These are phyloP conservation scores for Trametes sanguinea DNA, from an alignment of 768 basidiomycete species.

Conservation along the genomic window DNA sequence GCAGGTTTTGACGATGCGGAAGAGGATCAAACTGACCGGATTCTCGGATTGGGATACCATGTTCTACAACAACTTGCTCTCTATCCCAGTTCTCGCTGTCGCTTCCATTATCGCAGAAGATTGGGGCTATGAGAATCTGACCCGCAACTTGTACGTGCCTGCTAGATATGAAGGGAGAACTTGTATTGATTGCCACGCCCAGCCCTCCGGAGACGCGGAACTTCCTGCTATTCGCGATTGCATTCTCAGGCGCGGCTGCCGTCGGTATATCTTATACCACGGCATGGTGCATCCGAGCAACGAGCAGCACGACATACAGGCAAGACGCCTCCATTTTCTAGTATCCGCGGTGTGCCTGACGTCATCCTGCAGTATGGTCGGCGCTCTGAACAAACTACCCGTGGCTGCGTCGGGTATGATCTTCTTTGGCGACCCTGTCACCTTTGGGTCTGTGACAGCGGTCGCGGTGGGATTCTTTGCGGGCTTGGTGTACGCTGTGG, in stretches of 20 bases:
- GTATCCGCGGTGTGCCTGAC: conserved; percentile 2
- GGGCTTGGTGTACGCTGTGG: conserved; percentile 88
- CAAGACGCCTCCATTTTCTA: conserved; percentile 35
- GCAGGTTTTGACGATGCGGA: conserved; percentile 94
- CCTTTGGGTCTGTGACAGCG: conserved; percentile 85
- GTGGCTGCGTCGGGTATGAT: conserved; percentile 99
- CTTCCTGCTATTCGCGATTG: conserved; percentile 83
- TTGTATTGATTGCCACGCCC: conserved; percentile 2
- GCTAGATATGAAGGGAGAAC: background rate
- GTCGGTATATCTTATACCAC: conserved; percentile 98
- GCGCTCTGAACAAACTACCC: conserved; percentile 95
- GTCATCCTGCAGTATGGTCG: conserved; percentile 76
- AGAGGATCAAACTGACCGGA: conserved; percentile 90
- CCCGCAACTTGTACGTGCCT: conserved; percentile 79
- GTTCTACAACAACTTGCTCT: conserved; percentile 97
- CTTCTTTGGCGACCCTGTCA: conserved; percentile 92
- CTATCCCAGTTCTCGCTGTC: conserved; percentile 84
- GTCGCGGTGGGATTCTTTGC: conserved; percentile 89
- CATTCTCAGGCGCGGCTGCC: conserved; percentile 95
- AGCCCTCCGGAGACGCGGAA: conserved; percentile 84
- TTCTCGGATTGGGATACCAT: conserved; percentile 99
- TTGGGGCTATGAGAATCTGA: conserved; percentile 80
- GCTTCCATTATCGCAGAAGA: conserved; percentile 87
- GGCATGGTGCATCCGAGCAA: conserved; percentile 96
- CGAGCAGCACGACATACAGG: conserved; percentile 99